Evolutionary conservation across 306 rosid species (phyloP), one percentile per base, ranked within the genome.

Genomic region (Spatholobus suberectus): DNA sequence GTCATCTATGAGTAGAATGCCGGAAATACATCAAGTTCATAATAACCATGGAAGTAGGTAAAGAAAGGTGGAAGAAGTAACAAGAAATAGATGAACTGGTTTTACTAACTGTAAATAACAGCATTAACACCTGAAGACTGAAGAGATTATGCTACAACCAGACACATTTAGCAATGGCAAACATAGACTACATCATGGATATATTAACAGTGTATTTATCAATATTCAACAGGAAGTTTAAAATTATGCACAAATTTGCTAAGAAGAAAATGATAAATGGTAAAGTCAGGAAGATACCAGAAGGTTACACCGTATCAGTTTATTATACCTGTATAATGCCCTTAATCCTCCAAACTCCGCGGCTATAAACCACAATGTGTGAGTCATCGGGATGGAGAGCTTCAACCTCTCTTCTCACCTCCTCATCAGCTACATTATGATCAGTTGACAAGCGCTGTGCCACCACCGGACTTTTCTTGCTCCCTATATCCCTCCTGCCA

Each of bases 361-460:
- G 98, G 54, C 47, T 87, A 78, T 87, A 85, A 26, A 96, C 94
- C 49, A 96, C 98, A 47, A 92, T 71, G 24, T 89, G 97, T 1
- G 96, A 58, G 86, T 96, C 99, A 75, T 96, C 99, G 2, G 99
- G 99, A 77, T 96, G 98, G 61, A 92, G 96, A 44, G 98, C 97
- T 82, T 89, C 90, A 20, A 96, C 95, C 82, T 96, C 99, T 83
- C 84, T 90, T 86, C 99, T 96, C 73, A 96, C 93, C 88, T 94
- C 94, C 83, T 91, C 99, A 70, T 88, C 91, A 27, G 90, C 94
- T 23, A 94, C 99, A 84, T 96, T 96, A 82, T 96, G 99, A 86
- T 96, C 99, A 0, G 98, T 91, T 0, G 99, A 94, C 89, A 96
- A 75, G 17, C 99, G 90, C 67, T 90, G 90, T 0, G 99, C 98